Conservation (phyloP, 164 flowering plant species). For the Sextonia rubra region DNA sequence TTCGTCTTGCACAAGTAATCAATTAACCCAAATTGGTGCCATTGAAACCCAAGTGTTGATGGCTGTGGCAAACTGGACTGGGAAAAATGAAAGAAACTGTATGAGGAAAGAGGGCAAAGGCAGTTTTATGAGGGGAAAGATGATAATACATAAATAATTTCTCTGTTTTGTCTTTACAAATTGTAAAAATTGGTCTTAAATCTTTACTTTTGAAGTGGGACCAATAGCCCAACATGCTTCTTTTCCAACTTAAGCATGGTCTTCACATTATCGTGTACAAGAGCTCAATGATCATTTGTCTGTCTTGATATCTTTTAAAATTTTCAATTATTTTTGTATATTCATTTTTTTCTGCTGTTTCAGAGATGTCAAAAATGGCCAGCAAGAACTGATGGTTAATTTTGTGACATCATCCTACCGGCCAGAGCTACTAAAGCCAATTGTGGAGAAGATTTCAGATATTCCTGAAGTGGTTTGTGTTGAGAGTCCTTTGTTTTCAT, state of each 20-base stretch:
- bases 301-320: no score
- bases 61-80: neutral
- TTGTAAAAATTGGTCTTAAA: neutral
- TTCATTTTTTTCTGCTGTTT: slow-evolving; percentile 15
- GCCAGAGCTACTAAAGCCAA: slow-evolving; percentile 76
- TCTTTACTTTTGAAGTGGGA: no score
- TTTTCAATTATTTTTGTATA: no score
- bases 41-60: neutral
- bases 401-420: slow-evolving; percentile 92
- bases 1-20: neutral
- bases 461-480: slow-evolving; percentile 88
- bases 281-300: no score
- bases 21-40: no score
- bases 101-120: no score
- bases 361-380: slow-evolving; percentile 70
- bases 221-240: no score
- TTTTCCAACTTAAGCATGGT: no score
- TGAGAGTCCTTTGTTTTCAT: neutral
- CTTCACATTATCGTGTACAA: no score
- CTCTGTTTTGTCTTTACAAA: neutral
- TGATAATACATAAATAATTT: neutral
- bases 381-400: slow-evolving; percentile 87
- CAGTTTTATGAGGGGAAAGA: no score
- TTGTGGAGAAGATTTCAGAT: slow-evolving; percentile 59
- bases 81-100: no score